Evolutionary conservation across 2,329 filamentous ascomycete species (phyloP), one percentile per base, ranked within the genome.

Genomic region (Talaromyces sp.): DNA sequence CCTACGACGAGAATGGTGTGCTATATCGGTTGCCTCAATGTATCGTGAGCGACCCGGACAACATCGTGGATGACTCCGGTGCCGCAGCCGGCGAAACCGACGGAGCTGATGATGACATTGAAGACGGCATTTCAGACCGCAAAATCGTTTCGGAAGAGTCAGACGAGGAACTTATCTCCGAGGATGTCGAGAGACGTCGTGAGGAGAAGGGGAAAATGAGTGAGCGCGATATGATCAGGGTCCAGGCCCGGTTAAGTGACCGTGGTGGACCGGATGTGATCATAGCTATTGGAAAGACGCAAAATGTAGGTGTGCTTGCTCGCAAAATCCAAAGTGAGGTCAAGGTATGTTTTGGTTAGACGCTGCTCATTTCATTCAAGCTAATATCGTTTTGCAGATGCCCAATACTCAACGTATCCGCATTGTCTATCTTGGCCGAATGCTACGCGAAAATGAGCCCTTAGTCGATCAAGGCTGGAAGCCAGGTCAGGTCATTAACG

Each of bases 371-470:
- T 31, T 49, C 49, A 1, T 5, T 43, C 43, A 34, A 61, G 6
- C 31, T 63, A 40, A 63, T n/a, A 11, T 47, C 8, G n/a, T 8
- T 13, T 17, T 45, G 19, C 70, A 90, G 89, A 80, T 93, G 36
- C 76, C 84, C 1, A 74, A 81, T 7, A 81, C 80, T 53, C 87
- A 86, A 67, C 85, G 83, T 58, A 81, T 97, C 60, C 87, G 87
- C 63, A 85, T 97, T 66, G 89, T 88, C 22, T 96, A 96, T 75
- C 84, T 95, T 77, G 93, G 93, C 70, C 92, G 88, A 74, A 86
- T 93, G 60, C 84, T 97, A 54, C 88, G 88, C 69, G 91, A 94
- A 69, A 83, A 84, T 63, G 75, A 85, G 22, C 84, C 89, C 0
- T 77, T 97, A 19, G 77, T 82, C 53, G 84, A 85, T 2, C 90